Base-by-base conservation (phyloP, 371 early-diverging fungal species). In the Lichtheimia hyalospora region DNA sequence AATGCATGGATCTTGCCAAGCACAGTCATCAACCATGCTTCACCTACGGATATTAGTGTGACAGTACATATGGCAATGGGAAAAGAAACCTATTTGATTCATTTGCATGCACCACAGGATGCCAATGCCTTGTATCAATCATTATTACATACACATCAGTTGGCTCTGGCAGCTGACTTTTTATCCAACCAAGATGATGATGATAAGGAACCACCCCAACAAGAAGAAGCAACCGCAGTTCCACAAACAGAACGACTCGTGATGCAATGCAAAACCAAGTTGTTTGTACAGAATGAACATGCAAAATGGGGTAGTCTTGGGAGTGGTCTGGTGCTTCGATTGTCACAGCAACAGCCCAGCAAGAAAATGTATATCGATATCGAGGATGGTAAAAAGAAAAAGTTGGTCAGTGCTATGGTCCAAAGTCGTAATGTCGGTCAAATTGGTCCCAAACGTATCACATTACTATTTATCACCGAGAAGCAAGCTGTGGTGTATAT, bases 201-300 rank as follows among this genome's bases (percentile, higher is more conserved):
- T n/a, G 42, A 42, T 13, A 64, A 67, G 21, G 60, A 60, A 12
- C 52, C 60, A 8, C 18, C 34, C 4, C 41, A 51, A 6, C 42
- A 53, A 12, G 34, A 34, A 10, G 34, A 34, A 34, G 27, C 27
- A 4, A 21, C 34, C 10, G 40, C 7, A 7, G 27, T 69, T 3
- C 67, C 67, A 3, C 72, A 69, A 34, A 66, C 72, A 1, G 51
- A 72, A 15, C 61, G 64, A 34, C 40, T 64, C 15, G 66, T 67
- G 8, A 70, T 77, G 73, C 73, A 74, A 59, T 77, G 78, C 52
- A 70, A 72, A 60, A 68, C 74, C 54, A 77, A 77, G 51, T 51
- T 77, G 48, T 77, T 67, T 60, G 61, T 72, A 3, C 74, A 77
- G 51, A 71, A 68, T 25, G 70, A 70, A 28, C 70, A 70, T 48